Evolutionary conservation across 371 early-diverging fungal species (phyloP), one percentile per base, ranked within the genome.

Genomic region (Mucor sp.): DNA sequence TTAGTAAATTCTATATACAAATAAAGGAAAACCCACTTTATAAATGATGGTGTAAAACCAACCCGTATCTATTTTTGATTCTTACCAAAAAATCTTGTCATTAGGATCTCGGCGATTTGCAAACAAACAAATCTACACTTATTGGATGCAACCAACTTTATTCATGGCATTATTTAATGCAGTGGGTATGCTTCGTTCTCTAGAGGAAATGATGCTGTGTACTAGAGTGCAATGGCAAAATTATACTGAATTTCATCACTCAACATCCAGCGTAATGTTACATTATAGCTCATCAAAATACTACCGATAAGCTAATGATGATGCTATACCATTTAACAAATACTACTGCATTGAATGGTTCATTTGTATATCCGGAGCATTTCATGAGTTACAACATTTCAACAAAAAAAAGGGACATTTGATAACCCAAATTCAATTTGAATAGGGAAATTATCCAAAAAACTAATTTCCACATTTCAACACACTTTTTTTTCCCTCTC

Each of bases 301-400:
- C 53, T 53, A 53, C 53, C 53, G 53, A 53, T 53, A 53, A 17
- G 4, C 53, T 53, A 15, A 23, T 4, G n/a, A n/a, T n/a, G n/a
- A n/a, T n/a, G n/a, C n/a, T n/a, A 25, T 15, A 15, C 25, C 14
- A 53, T 11, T 27, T 53, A 25, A 53, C 57, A 32, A 57, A 57
- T 33, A 57, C 32, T 33, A 57, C 32, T 33, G 33, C 19, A 32
- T 33, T 2, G 15, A n/a, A 57, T 33, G 33, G 57, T 57, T 57
- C 33, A 30, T 6, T 57, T 57, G 12, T 33, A 33, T 33, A 57
- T 57, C 57, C 57, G 57, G 57, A 57, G 57, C 30, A 32, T 57
- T 57, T 57, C 9, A 53, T 53, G 27, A 21, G 27, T 57, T 17
- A 28, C 28, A 28, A 17, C 30, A 17, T 41, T 41, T 4, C 11